Evolutionary conservation across 805 yeast genomes (phyloP).

Genomic region (Vanderwaltozyma polyspora): DNA sequence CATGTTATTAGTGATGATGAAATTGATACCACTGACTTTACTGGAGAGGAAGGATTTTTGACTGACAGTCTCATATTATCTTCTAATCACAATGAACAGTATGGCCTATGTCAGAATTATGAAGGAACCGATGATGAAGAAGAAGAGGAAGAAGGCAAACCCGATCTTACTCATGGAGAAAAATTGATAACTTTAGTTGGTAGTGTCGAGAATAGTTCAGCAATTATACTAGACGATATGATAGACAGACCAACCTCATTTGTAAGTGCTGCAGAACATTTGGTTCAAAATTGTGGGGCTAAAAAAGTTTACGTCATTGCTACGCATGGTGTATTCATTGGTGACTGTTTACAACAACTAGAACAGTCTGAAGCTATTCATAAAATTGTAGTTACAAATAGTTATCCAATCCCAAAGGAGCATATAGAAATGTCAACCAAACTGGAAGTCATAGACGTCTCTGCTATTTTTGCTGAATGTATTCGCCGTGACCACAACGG

Average conservation of each 20-base stretch:
- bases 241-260: constrained; percentile 89
- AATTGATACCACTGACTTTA: constrained; percentile 22
- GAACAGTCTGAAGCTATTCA: constrained; percentile 74
- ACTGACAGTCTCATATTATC: constrained; percentile 17
- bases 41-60: constrained; percentile 20
- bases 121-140: constrained; percentile 68
- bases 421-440: constrained; percentile 49
- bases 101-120: constrained; percentile 68
- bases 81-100: constrained; percentile 25
- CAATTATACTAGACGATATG: constrained; percentile 92
- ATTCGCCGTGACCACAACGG: constrained; percentile 98
- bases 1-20: constrained; percentile 89
- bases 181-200: constrained; percentile 93
- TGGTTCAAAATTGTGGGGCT: constrained; percentile 92
- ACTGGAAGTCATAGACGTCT: constrained; percentile 79
- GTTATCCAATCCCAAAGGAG: constrained; percentile 74
- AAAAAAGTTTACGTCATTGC: constrained; percentile 80
- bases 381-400: constrained; percentile 87
- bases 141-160: constrained; percentile 41
- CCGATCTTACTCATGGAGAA: constrained; percentile 43
- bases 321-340: constrained; percentile 90
- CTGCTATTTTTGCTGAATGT: constrained; percentile 94
- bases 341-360: constrained; percentile 70
- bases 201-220: constrained; percentile 82
- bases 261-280: constrained; percentile 96